Evolutionary conservation across 169 alveolate genomes (phyloP), one percentile per base, ranked within the genome.

Genomic region (Cryptosporidium ryanae): DNA sequence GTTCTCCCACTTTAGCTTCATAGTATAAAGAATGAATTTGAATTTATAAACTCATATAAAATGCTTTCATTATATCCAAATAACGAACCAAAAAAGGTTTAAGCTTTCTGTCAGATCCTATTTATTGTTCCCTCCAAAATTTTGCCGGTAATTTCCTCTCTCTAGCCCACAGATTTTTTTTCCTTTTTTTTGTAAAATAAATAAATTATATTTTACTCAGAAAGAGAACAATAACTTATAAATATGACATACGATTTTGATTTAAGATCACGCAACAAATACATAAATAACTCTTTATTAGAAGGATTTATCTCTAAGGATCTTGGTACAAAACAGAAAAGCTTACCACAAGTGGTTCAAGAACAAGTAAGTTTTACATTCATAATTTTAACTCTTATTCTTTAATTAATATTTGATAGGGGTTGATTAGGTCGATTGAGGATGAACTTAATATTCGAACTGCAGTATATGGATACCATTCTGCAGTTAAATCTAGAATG

Each of bases 271-370:
- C 63, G 87, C 17, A 18, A 55, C 15, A 55, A n/a, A 59, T 76
- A 59, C 21, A 57, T 70, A 8, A 76, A 76, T 34, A 50, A 76
- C 23, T 59, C 87, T 23, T 18, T 76, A 29, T 12, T 34, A 59
- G 43, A 55, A n/a, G 87, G 87, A 12, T 59, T 76, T 61, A 49
- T 61, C 21, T 70, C 87, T 8, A 76, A 17, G 17, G 87, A 76
- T 76, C 71, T 76, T 59, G 87, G 87, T 8, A 59, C 70, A 7
- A 76, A 59, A 13, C 71, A 52, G 1, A 61, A 61, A 46, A 27
- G 63, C 32, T 10, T 76, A 59, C 87, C 87, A 59, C 87, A 76
- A 59, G 46, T 57, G 32, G 27, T 76, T 32, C 87, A 76, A 76
- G 87, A 76, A 76, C 57, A 18, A 23, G 87, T 76, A 76, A 76